Evolutionary conservation across 805 yeast genomes (phyloP).

Genomic region (Pichia nanzhaoensis): DNA sequence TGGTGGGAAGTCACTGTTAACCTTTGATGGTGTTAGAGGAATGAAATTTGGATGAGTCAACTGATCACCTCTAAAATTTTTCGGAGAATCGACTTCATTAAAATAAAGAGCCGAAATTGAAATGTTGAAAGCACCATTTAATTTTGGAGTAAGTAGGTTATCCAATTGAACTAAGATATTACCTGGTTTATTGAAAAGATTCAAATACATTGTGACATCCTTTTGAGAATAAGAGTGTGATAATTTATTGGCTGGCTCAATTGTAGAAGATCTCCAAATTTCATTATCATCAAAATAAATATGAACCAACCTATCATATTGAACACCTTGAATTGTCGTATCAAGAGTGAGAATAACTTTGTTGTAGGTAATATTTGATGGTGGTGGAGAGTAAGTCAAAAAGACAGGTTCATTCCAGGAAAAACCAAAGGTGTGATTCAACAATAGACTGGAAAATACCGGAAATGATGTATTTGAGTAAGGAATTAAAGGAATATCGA

Average conservation of each 20-base stretch:
- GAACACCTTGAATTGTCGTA: conserved; percentile 50
- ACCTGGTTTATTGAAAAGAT: conserved; percentile 40
- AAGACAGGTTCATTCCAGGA: conserved; percentile 55
- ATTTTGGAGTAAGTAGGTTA: conserved; percentile 46
- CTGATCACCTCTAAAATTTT: conserved; percentile 6
- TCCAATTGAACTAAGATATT: conserved; percentile 55
- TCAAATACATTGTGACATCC: conserved; percentile 54
- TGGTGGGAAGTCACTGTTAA: conserved; percentile 32
- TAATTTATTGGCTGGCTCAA: conserved; percentile 58
- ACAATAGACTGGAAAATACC: conserved; percentile 34
- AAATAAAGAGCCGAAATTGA: conserved; percentile 47
- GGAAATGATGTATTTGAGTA: conserved; percentile 22
- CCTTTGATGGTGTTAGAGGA: conserved; percentile 30
- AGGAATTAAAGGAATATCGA: conserved; percentile 28
- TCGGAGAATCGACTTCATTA: conserved; percentile 20
- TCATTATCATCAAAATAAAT: conserved; percentile 56
- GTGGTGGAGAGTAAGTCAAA: conserved; percentile 39
- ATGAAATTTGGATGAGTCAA: conserved; percentile 22
- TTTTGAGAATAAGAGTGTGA: conserved; percentile 47
- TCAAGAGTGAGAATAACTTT: conserved; percentile 47
- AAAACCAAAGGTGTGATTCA: conserved; percentile 46
- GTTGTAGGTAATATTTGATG: conserved; percentile 36
- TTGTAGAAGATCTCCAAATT: conserved; percentile 80
- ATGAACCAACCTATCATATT: conserved; percentile 61
- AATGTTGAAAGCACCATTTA: conserved; percentile 57